Evolutionary conservation across 331 rosid species (phyloP), one percentile per base, ranked within the genome.

Genomic region (Dryas integrifolia): DNA sequence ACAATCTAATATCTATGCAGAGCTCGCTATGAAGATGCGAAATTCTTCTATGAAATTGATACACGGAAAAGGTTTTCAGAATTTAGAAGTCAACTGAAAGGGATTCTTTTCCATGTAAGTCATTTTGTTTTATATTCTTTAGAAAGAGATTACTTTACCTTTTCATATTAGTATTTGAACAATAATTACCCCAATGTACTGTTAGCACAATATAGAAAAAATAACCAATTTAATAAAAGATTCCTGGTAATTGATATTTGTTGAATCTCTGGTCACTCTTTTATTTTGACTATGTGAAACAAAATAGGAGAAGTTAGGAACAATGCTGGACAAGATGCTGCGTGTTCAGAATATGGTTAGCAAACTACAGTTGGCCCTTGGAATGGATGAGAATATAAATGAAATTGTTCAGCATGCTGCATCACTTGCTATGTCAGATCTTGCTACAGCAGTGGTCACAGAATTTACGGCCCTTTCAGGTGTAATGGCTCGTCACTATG

Each of bases 21-120:
- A 79, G 96, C 98, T 67, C 95, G 95, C 72, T 93, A 89, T 79
- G 97, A 93, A 84, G 97, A 93, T 91, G 98, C 98, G 1, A 93
- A 91, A 70, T 93, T 93, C 85, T 93, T 93, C 84, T 93, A 93
- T 58, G 91, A 81, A 88, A 74, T 82, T 81, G 97, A 93, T 78
- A 87, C 90, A 7, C 72, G 78, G n/a, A 91, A 89, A 86, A 85
- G 71, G 65, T 82, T 93, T 81, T 82, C 89, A 41, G 96, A 93
- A 76, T 91, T 91, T 62, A 87, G 89, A 65, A 75, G 82, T 77
- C 89, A 88, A 85, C 87, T 93, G 69, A 89, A 78, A 55, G 88
- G 89, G 74, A 91, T 93, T 79, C 90, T 91, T 65, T 93, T 93
- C 80, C 98, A 93, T 78, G 96, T 93, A 81, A 86, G 89, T 81